phyloP scores from a whole-genome alignment of 352 stramenopile species.

The Phytophthora sp. region DNA sequence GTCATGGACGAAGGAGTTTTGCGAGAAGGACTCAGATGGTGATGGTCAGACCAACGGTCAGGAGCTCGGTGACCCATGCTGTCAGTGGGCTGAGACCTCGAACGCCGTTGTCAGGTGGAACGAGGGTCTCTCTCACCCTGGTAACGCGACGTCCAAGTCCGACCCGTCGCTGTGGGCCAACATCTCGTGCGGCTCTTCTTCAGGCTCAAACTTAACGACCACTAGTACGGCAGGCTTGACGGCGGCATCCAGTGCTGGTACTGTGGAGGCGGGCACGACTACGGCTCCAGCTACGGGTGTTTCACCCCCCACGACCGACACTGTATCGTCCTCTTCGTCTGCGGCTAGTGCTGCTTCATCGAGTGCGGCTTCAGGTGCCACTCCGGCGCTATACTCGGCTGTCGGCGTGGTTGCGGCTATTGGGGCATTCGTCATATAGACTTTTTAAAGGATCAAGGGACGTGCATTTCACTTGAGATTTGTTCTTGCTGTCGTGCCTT shows the following conservation, averaged over 20 bases:
- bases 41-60: slow-evolving; percentile 87
- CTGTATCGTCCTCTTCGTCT: slow-evolving; percentile 8
- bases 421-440: slow-evolving; percentile 25
- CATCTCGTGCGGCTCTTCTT: slow-evolving; percentile 29
- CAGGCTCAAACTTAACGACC: slow-evolving; percentile 12
- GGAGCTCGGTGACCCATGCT: slow-evolving; percentile 85
- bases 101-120: slow-evolving; percentile 34
- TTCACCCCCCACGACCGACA: slow-evolving; percentile 1
- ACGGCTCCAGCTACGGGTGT: slow-evolving; percentile 11
- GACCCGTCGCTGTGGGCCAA: slow-evolving; percentile 38
- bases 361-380: slow-evolving; percentile 24
- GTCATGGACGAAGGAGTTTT: slow-evolving; percentile 55
- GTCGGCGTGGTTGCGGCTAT: slow-evolving; percentile 11
- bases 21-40: slow-evolving; percentile 76
- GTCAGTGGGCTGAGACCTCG: slow-evolving; percentile 51
- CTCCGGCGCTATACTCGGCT: slow-evolving; percentile 19
- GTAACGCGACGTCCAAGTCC: slow-evolving; percentile 30
- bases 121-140: slow-evolving; percentile 39
- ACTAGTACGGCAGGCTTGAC: slow-evolving; percentile 5
- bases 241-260: slow-evolving; percentile 16
- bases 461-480: background rate
- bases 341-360: slow-evolving; percentile 17
- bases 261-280: slow-evolving; percentile 11
- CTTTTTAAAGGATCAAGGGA: background rate
- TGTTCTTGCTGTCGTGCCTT: too few relatives aligned